Evolutionary conservation across 768 basidiomycete genomes (phyloP), one percentile per base, ranked within the genome.

Genomic region (Chiua virens): DNA sequence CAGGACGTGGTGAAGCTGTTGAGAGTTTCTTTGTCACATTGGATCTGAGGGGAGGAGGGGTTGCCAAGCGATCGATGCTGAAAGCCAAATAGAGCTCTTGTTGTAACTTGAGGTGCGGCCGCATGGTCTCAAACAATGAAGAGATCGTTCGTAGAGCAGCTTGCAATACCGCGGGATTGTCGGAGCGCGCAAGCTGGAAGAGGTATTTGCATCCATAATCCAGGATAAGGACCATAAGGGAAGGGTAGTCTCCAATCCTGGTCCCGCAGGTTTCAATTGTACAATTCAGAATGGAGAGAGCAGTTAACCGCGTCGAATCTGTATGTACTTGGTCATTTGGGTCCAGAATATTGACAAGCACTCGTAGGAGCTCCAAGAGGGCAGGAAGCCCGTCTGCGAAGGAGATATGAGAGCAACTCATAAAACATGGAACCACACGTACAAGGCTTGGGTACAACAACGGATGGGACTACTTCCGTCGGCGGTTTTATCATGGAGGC

Each of bases 161-260:
- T 40, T 92, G 85, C 10, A 98, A 78, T 44, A 99, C 81, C 42
- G 79, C 77, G 9, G 81, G 79, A 52, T 91, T 89, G 56, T 97
- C 94, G 2, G 93, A 94, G 32, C 95, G 83, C 20, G 93, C 94
- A 32, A 99, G 83, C 72, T 97, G 95, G 78, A 99, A 98, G 28
- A 99, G 82, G 64, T 89, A 94, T 73, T 96, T 95, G 79, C 96
- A 98, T 1, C 91, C 94, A 42, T 87, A 79, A 64, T 99, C 96
- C 14, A 89, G 72, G 30, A 98, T 75, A 49, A 98, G 83, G 23
- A 78, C 75, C 44, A 83, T 74, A 30, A 98, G 73, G 8, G 90
- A 91, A 8, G 88, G 83, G 68, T 88, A 98, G 23, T 80, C 73
- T 22, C 85, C 82, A 48, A 99, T 82, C 37, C 78, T 80, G 8